Evolutionary conservation across 176 grass and related monocot genomes (phyloP).

Genomic region (Rhynchospora breviuscula): DNA sequence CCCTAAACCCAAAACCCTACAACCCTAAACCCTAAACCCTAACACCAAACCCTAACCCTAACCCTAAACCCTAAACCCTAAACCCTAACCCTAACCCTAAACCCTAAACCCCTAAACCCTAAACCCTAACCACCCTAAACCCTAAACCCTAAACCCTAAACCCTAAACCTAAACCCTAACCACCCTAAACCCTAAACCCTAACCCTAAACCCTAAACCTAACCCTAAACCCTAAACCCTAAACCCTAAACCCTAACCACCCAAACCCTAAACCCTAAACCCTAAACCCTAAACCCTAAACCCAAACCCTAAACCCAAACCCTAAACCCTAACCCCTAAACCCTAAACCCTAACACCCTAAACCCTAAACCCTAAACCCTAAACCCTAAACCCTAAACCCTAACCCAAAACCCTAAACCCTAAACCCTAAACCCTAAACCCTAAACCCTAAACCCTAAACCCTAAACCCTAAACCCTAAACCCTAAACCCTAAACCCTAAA

Average conservation of each 20-base stretch:
- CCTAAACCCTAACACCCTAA: conserved; percentile 2
- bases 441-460: neutral
- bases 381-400: neutral
- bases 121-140: neutral
- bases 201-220: conserved; percentile 9
- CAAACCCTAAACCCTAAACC: neutral
- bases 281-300: neutral
- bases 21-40: neutral
- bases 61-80: conserved; percentile 14
- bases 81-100: conserved; percentile 7
- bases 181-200: neutral
- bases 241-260: conserved; percentile 12
- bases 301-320: conserved; percentile 21
- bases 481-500: conserved; percentile 1
- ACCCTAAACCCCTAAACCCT: conserved; percentile 11
- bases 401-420: neutral
- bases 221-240: conserved; percentile 15
- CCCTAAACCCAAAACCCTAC: conserved; percentile 6
- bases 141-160: conserved; percentile 8
- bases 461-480: neutral
- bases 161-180: neutral
- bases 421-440: neutral
- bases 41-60: conserved; percentile 13
- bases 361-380: conserved; percentile 3
- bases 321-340: neutral